Evolutionary conservation across 1,139 yeast genomes (phyloP), one percentile per base, ranked within the genome.

Genomic region (Candida frijolesensis): DNA sequence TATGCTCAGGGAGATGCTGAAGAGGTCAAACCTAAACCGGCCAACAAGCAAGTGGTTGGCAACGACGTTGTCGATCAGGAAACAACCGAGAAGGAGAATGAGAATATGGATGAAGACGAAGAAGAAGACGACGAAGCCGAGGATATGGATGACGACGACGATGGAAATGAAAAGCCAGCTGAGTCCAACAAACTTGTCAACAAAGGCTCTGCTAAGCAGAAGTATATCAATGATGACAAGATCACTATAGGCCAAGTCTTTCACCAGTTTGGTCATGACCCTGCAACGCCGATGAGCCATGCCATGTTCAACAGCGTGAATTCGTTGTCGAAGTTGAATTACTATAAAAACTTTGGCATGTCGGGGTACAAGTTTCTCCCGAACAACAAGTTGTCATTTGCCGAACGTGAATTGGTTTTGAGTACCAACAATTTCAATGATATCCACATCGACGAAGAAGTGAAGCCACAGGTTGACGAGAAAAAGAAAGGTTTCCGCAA

Each of bases 181-280:
- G 38, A 42, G 10, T 39, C 42, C 16, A 47, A 42, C 10, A 41
- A 44, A 5, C 54, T 48, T 29, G 29, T 25, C 11, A 49, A 46
- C 34, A 49, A 50, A n/a, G 16, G 30, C 14, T 48, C 45, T 11
- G 10, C 48, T 2, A 42, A 44, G 14, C 12, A 7, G 12, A 5
- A 27, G n/a, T 33, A 40, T 9, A 29, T 34, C 4, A 42, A 15
- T 19, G 56, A 63, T 19, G 73, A 68, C 32, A 60, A 61, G 44
- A 66, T 76, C 33, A 71, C 76, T 1, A 57, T 75, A 1, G 62
- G 66, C 30, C 80, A 74, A 48, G 74, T 74, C 9, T 76, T 76
- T 55, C 80, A 80, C 10, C 72, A 72, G 45, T 74, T 73, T 55
- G 77, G 77, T 3, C 48, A 59, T n/a, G 63, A 66, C n/a, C 68